Percentiles rank a stretch among this genome's conserved stretches.
phyloP scores from a whole-genome alignment of 768 basidiomycete genomes.

The Tremella yokohamensis region DNA sequence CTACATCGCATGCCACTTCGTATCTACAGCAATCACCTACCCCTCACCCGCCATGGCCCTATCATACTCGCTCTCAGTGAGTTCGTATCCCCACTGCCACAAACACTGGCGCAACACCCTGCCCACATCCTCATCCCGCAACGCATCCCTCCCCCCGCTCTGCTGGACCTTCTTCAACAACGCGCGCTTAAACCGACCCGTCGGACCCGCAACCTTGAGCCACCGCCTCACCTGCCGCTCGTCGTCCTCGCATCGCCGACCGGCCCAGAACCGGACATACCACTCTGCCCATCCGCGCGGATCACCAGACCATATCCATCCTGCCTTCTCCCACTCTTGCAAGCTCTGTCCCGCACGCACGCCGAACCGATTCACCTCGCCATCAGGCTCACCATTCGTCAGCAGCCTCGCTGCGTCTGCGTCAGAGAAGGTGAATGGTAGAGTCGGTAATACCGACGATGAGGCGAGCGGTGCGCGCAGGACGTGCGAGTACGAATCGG shows the following conservation, averaged over 20 bases:
- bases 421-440: constrained; percentile 32
- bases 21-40: background rate
- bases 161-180: constrained; percentile 44
- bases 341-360: constrained; percentile 44
- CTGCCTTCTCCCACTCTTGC: constrained; percentile 50
- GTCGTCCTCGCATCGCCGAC: constrained; percentile 46
- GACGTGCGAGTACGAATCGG: constrained; percentile 42
- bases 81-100: constrained; percentile 50
- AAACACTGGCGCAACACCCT: constrained; percentile 45
- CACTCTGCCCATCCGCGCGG: constrained; percentile 51
- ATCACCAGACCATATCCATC: constrained; percentile 50
- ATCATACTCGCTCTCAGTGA: constrained; percentile 38
- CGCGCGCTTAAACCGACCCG: constrained; percentile 44
- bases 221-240: constrained; percentile 48
- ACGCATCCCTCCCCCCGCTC: constrained; percentile 23
- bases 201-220: constrained; percentile 48
- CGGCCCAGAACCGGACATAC: constrained; percentile 48
- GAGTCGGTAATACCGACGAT: constrained; percentile 13
- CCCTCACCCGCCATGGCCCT: constrained; percentile 30
- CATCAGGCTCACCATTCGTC: constrained; percentile 28
- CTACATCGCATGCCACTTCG: too few species aligned
- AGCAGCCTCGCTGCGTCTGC: constrained; percentile 16
- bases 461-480: constrained; percentile 29
- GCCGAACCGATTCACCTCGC: constrained; percentile 37
- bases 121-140: constrained; percentile 44